A percentile compares a stretch with the other conserved stretches of the same genome.
phyloP scores from a whole-genome alignment of 805 yeast species.

The Metschnikowia continentalis region DNA sequence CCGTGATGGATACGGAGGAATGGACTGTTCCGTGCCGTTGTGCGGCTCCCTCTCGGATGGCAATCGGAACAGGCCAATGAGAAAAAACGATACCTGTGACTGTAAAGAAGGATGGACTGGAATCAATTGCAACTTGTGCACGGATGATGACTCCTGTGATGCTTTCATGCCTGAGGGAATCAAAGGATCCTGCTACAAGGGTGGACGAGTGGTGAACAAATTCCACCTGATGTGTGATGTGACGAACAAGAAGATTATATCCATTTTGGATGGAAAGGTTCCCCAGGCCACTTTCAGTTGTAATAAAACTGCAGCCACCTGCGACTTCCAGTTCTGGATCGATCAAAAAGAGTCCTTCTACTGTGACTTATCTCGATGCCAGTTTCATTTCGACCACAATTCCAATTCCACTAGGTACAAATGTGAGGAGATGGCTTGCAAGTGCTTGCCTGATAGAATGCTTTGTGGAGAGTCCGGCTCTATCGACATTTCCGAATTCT shows the following conservation, averaged over 20 bases:
- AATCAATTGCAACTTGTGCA: constrained; percentile 88
- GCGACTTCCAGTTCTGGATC: constrained; percentile 96
- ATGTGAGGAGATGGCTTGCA: constrained; percentile 76
- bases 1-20: constrained; percentile 88
- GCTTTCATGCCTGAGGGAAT: constrained; percentile 82
- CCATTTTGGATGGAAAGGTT: constrained; percentile 69
- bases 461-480: constrained; percentile 93
- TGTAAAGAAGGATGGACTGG: constrained; percentile 92
- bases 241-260: constrained; percentile 80
- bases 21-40: constrained; percentile 80
- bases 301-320: constrained; percentile 55
- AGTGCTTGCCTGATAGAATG: constrained; percentile 89
- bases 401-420: constrained; percentile 69
- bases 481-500: constrained; percentile 88
- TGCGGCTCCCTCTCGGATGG: constrained; percentile 81
- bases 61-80: constrained; percentile 55
- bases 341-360: constrained; percentile 85
- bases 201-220: constrained; percentile 76
- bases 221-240: constrained; percentile 93
- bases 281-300: constrained; percentile 95
- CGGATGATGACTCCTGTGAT: constrained; percentile 70
- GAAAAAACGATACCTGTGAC: constrained; percentile 54
- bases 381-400: constrained; percentile 56
- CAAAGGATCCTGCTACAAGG: constrained; percentile 82
- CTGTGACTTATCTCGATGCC: constrained; percentile 77